These are phyloP conservation scores for Paramecium pentaurelia DNA, from an alignment of 73 alveolate genomes.

Conservation along the genomic window DNA sequence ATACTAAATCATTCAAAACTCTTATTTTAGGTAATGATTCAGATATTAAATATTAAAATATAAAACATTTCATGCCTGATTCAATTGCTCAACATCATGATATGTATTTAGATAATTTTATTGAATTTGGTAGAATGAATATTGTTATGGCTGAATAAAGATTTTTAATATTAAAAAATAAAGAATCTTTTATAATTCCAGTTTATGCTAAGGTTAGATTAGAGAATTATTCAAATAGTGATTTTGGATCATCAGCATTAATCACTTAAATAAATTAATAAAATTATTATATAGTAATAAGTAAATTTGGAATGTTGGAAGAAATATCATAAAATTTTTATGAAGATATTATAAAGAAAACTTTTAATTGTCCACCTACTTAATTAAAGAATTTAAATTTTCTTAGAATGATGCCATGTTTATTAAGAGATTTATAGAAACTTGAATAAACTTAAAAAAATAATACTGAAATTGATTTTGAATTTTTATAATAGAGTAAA, in stretches of 20 bases:
- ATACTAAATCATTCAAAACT: neutral
- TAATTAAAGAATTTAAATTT: neutral
- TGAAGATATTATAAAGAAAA: neutral
- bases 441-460: neutral
- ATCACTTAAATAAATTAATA: neutral
- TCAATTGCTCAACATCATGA: neutral
- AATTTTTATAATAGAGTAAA: neutral
- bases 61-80: constrained; percentile 15
- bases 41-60: neutral
- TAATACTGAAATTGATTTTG: neutral
- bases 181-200: neutral
- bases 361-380: neutral
- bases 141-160: constrained; percentile 4
- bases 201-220: neutral
- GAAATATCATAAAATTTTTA: neutral
- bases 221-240: neutral
- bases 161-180: neutral
- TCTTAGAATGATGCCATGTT: neutral
- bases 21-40: neutral
- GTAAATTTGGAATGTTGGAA: neutral
- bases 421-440: neutral
- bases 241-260: constrained; percentile 39
- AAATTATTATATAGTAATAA: neutral
- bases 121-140: constrained; percentile 37
- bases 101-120: neutral